Evolutionary conservation across 768 basidiomycete species (phyloP), one percentile per base, ranked within the genome.

Genomic region (Naganishia vaughanmartiniae): DNA sequence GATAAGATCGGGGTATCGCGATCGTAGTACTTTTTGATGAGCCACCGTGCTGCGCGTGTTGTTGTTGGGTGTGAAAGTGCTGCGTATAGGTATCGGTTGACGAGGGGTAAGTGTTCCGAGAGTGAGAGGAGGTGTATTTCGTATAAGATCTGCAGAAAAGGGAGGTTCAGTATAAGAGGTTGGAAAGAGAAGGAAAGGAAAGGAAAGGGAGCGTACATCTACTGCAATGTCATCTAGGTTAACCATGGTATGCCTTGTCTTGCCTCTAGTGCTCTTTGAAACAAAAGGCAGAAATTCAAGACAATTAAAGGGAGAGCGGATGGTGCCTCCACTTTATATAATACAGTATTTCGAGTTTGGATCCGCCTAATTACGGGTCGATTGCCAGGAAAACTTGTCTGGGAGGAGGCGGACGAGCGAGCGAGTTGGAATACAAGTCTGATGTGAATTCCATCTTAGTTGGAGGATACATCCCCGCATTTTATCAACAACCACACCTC

Each of bases 51-150:
- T 10, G 85, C 85, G 73, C 88, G 87, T 5, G 85, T 85, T 0
- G 86, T 67, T 0, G 89, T 85, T 0, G 89, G 84, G 2, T 82
- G 78, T 11, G 83, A 80, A 82, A 89, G 89, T 17, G 89, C 82
- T 17, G 77, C 51, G 71, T 86, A 78, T 24, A 93, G 78, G 46
- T 83, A 79, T 70, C 81, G 85, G 72, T 86, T 90, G 36, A 86
- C 82, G 63, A 81, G 80, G 0, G 92, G 91, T 10, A 96, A 82
- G 42, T 82, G 75, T 21, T 86, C 83, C 3, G 90, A 91, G 7
- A 87, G 81, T 0, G 91, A 87, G 73, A 84, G 84, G 21, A 90
- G 84, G 73, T 93, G 89, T 17, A 95, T 85, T 68, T 92, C 87
- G 74, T 89, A 89, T 0, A 94, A 80, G 11, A 97, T 84, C 93